phyloP scores from a whole-genome alignment of 2,329 filamentous ascomycete species.

The Pseudogymnoascus sp. region DNA sequence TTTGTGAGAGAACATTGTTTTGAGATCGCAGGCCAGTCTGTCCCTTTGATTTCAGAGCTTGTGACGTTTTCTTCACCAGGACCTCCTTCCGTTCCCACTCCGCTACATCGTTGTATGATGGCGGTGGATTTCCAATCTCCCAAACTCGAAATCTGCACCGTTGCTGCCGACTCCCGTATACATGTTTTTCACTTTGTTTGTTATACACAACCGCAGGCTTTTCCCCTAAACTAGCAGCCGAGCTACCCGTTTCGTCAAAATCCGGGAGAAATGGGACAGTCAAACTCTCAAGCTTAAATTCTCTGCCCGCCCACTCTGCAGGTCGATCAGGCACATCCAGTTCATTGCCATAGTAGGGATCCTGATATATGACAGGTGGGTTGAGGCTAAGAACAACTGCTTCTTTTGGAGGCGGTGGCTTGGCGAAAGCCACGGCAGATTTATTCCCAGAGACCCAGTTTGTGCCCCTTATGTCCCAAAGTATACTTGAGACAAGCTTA shows the following conservation, averaged over 20 bases:
- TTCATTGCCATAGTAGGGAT: constrained; percentile 78
- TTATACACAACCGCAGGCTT: constrained; percentile 42
- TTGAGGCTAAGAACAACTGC: constrained; percentile 51
- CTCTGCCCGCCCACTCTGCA: constrained; percentile 79
- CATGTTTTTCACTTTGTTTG: constrained; percentile 41
- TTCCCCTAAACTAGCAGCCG: constrained; percentile 47
- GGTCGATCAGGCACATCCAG: constrained; percentile 69
- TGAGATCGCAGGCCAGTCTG: constrained; percentile 19
- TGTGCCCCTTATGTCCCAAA: not conserved
- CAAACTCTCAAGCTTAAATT: constrained; percentile 70
- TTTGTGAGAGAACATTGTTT: constrained; percentile 59
- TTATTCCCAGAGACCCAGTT: not conserved
- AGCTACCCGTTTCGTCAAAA: constrained; percentile 60
- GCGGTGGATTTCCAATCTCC: constrained; percentile 68
- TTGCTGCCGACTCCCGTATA: constrained; percentile 44
- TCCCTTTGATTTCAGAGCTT: constrained; percentile 25
- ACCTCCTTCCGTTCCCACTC: constrained; percentile 51
- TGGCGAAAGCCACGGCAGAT: constrained; percentile 13
- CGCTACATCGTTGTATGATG: constrained; percentile 60
- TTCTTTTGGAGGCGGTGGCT: constrained; percentile 34
- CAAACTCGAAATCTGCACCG: constrained; percentile 61
- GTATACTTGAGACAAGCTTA: not conserved
- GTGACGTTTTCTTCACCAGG: constrained; percentile 14
- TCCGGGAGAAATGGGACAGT: constrained; percentile 71
- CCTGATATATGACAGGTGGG: constrained; percentile 70